These are phyloP conservation scores for Russula virescens DNA, from an alignment of 768 basidiomycete species.

Conservation along the genomic window DNA sequence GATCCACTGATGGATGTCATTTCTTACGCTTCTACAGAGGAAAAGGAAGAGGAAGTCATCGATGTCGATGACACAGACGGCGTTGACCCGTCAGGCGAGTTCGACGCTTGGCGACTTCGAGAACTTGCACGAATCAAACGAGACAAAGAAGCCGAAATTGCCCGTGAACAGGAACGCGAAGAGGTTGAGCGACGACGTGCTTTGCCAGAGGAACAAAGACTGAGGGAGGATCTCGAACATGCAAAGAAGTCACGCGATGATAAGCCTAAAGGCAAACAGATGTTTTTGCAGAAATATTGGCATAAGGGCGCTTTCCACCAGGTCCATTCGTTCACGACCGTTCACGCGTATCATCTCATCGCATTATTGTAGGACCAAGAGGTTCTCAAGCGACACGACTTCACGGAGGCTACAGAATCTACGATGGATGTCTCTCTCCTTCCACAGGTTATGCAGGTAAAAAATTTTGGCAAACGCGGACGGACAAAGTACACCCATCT, in stretches of 20 bases:
- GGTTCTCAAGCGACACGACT: constrained; percentile 78
- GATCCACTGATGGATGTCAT: not conserved
- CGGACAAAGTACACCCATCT: constrained; percentile 96
- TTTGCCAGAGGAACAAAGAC: constrained; percentile 85
- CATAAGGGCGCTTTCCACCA: constrained; percentile 99
- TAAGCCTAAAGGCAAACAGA: constrained; percentile 87
- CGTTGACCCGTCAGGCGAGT: constrained; percentile 81
- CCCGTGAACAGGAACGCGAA: constrained; percentile 76
- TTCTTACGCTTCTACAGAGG: constrained; percentile 49
- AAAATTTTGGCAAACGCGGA: constrained; percentile 88
- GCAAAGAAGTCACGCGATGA: constrained; percentile 79
- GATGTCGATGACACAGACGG: constrained; percentile 97
- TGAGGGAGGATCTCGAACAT: constrained; percentile 87
- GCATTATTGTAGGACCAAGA: constrained; percentile 65
- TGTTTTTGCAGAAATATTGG: constrained; percentile 97
- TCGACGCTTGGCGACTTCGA: constrained; percentile 93
- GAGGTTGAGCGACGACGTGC: constrained; percentile 90
- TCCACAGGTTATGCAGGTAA: constrained; percentile 96
- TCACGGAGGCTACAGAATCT: constrained; percentile 82
- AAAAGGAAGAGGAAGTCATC: constrained; percentile 75
- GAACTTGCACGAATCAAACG: constrained; percentile 91
- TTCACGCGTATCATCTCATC: constrained; percentile 1
- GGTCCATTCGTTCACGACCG: constrained; percentile 39
- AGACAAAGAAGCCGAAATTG: constrained; percentile 85
- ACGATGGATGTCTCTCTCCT: constrained; percentile 83